Evolutionary conservation across 768 basidiomycete genomes (phyloP).

Genomic region (Auriscalpium vulgare): DNA sequence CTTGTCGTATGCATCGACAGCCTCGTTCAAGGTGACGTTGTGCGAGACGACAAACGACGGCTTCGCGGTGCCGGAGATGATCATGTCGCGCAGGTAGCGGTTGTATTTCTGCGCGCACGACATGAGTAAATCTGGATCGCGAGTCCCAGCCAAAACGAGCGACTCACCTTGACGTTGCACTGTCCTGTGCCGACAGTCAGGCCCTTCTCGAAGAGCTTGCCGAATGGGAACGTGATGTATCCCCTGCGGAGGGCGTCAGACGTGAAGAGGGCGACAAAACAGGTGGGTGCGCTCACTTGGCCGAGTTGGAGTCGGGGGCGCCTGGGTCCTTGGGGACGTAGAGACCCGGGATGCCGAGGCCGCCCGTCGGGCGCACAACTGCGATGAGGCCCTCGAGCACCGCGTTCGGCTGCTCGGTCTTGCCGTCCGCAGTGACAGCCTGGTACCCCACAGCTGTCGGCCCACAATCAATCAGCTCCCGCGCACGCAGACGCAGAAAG

Average conservation of each 20-base stretch:
- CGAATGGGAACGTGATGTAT: slow-evolving; percentile 46
- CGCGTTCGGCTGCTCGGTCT: slow-evolving; percentile 48
- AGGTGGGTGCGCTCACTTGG: slow-evolving; percentile 25
- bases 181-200: slow-evolving; percentile 46
- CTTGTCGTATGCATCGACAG: slow-evolving; percentile 42
- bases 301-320: slow-evolving; percentile 42
- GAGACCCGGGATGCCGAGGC: slow-evolving; percentile 49
- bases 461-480: too few species aligned
- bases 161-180: slow-evolving; percentile 43
- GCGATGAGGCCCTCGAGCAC: slow-evolving; percentile 43
- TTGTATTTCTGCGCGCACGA: slow-evolving; percentile 34
- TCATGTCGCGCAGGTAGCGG: slow-evolving; percentile 45
- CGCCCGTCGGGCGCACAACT: slow-evolving; percentile 47
- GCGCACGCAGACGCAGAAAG: neutral
- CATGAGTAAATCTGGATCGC: neutral
- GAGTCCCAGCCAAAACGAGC: neutral
- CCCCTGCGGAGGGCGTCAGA: slow-evolving; percentile 23
- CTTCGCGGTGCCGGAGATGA: slow-evolving; percentile 44
- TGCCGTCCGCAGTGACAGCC: slow-evolving; percentile 43
- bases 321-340: slow-evolving; percentile 53
- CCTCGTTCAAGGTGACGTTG: slow-evolving; percentile 40
- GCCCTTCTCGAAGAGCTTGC: slow-evolving; percentile 48
- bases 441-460: slow-evolving; percentile 40
- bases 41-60: slow-evolving; percentile 50
- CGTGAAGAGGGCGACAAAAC: too few species aligned